phyloP scores from a whole-genome alignment of 2,329 filamentous ascomycete genomes.

The Pseudocercospora eumusae region DNA sequence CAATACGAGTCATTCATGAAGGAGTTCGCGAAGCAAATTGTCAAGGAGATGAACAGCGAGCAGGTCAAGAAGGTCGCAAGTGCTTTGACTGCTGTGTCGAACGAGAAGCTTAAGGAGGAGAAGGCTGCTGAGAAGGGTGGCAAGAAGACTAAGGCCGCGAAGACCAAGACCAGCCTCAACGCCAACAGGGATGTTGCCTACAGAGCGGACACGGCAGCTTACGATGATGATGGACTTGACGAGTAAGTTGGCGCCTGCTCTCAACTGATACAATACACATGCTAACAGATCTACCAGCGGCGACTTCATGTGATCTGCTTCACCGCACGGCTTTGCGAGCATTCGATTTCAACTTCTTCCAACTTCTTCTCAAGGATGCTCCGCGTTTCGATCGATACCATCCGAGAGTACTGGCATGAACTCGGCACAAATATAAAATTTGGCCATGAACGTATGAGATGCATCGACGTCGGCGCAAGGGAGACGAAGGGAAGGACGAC shows the following conservation, averaged over 20 bases:
- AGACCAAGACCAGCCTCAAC: constrained; percentile 86
- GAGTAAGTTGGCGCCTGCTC: constrained; percentile 63
- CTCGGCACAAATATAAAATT: constrained; percentile 1
- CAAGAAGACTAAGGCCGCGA: constrained; percentile 96
- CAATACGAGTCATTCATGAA: constrained; percentile 89
- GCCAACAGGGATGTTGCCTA: constrained; percentile 59
- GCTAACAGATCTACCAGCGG: constrained; percentile 14
- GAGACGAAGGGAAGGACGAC: not conserved
- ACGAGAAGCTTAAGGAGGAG: constrained; percentile 99
- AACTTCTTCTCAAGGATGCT: not conserved
- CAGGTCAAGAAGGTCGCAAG: constrained; percentile 97
- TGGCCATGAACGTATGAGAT: constrained; percentile 1
- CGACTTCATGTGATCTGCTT: constrained; percentile 21
- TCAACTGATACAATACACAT: not conserved
- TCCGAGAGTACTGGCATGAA: constrained; percentile 6
- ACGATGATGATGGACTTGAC: constrained; percentile 72
- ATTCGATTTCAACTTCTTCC: not conserved
- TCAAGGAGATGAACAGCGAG: constrained; percentile 82
- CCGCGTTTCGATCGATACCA: not conserved
- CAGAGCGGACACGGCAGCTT: constrained; percentile 70
- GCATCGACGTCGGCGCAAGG: not conserved
- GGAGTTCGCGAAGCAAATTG: constrained; percentile 84
- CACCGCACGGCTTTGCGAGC: not conserved
- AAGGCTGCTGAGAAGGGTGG: constrained; percentile 89
- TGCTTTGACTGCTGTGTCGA: constrained; percentile 81